These are phyloP conservation scores for Melampsora larici-populina DNA, from an alignment of 1,284 basidiomycete genomes.

Conservation along the genomic window DNA sequence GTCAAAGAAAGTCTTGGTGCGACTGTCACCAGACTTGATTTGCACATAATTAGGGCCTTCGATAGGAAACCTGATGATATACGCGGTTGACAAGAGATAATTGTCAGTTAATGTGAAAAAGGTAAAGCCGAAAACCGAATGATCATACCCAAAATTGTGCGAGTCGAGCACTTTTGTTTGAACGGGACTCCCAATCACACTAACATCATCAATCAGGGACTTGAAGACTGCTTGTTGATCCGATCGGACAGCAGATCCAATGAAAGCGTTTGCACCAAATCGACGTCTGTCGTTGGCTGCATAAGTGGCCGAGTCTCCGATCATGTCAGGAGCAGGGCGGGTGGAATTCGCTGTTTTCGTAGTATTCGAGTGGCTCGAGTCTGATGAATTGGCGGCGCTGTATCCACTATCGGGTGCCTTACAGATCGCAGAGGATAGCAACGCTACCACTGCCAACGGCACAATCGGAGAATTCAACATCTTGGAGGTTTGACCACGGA, in stretches of 20 bases:
- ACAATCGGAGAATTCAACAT: neutral
- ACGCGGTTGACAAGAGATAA: no score
- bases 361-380: neutral
- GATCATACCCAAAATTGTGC: neutral
- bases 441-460: neutral
- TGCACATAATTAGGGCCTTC: neutral
- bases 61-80: neutral
- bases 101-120: neutral
- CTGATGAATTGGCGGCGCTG: neutral
- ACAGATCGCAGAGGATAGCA: neutral
- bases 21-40: conserved; percentile 3
- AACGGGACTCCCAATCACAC: neutral
- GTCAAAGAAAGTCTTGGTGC: neutral
- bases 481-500: neutral
- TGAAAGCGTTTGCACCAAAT: conserved; percentile 1
- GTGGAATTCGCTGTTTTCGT: neutral
- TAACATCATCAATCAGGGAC: neutral
- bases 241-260: neutral
- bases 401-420: neutral
- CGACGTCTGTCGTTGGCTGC: neutral
- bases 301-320: neutral
- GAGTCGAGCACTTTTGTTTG: neutral
- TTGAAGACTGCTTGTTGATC: neutral
- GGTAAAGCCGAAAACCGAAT: neutral
- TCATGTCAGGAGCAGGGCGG: neutral